These are phyloP conservation scores for Prinsepia uniflora DNA, from an alignment of 306 rosid genomes.

Conservation along the genomic window DNA sequence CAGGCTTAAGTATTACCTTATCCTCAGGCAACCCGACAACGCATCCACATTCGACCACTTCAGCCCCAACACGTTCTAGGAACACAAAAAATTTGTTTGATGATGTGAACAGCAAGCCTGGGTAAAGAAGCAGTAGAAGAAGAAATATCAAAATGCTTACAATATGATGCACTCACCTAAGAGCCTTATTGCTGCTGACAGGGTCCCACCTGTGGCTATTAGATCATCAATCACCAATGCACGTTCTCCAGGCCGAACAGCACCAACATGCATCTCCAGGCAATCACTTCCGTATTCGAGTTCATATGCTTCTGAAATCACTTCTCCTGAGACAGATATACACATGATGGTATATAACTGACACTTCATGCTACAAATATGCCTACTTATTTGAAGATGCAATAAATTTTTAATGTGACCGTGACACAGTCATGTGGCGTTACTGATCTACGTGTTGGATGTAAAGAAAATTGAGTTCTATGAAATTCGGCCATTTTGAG, in stretches of 20 bases:
- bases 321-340: conserved; percentile 48
- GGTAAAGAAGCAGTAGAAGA: conserved; percentile 10
- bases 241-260: conserved; percentile 74
- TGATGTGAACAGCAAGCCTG: conserved; percentile 12
- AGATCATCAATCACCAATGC: conserved; percentile 83
- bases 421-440: too few relatives aligned
- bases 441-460: too few relatives aligned
- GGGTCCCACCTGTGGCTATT: conserved; percentile 96
- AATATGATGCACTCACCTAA: conserved; percentile 46
- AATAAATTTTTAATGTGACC: too few relatives aligned
- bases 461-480: too few relatives aligned
- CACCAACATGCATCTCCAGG: conserved; percentile 87
- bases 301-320: conserved; percentile 70
- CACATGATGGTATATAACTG: not conserved
- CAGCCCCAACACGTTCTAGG: conserved; percentile 81
- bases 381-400: not conserved
- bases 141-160: conserved; percentile 2
- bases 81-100: conserved; percentile 12
- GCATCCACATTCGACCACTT: conserved; percentile 94
- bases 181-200: conserved; percentile 82
- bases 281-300: conserved; percentile 90
- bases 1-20: conserved; percentile 51
- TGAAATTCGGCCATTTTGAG: not conserved
- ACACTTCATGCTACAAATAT: not conserved
- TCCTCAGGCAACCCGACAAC: conserved; percentile 88